Base-by-base conservation (phyloP, 805 yeast species). In the Candida sphagnicola region DNA sequence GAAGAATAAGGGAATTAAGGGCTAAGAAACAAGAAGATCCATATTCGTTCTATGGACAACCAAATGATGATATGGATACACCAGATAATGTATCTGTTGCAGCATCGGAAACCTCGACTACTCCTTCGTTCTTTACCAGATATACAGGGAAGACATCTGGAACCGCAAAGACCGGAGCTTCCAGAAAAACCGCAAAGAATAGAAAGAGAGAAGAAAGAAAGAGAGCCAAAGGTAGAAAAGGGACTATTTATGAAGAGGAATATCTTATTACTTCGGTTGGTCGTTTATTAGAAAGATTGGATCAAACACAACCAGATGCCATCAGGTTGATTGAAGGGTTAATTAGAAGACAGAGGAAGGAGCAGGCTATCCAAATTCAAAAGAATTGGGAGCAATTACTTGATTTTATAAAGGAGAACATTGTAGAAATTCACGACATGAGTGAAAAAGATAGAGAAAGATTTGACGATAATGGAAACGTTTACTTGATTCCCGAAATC, bases 201-300 rank as follows among this genome's bases (percentile, higher is more conserved):
- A 78, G 82, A 48, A 85, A 96, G 59, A 78, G 99, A 48, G 97
- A 91, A 62, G 99, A 91, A 57, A 78, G 99, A 53, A 93, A 93
- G 67, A 77, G 80, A 43, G 99, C 99, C 2, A 79, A 95, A 51
- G 99, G 99, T 43, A 88, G 95, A 70, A 93, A 93, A 67, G 98
- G 98, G 34, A 91, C 97, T 5, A 85, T 93, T 15, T 93, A 93
- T 54, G 99, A 93, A 61, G 99, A 93, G 59, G 98, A 93, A 59
- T 93, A 93, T 59, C 75, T 93, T 40, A 82, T 93, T 34, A 79
- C 78, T 49, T 90, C 97, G 3, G 80, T 87, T 42, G 93, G 95
- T 3, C 79, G 99, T 56, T 72, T 93, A 57, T 62, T 88, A 24
- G 97, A 88, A 39, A 77, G 99, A 50, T 62, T 93, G 41, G 75